Base-by-base conservation (phyloP, 768 basidiomycete species). In the Baorangia bicolor region DNA sequence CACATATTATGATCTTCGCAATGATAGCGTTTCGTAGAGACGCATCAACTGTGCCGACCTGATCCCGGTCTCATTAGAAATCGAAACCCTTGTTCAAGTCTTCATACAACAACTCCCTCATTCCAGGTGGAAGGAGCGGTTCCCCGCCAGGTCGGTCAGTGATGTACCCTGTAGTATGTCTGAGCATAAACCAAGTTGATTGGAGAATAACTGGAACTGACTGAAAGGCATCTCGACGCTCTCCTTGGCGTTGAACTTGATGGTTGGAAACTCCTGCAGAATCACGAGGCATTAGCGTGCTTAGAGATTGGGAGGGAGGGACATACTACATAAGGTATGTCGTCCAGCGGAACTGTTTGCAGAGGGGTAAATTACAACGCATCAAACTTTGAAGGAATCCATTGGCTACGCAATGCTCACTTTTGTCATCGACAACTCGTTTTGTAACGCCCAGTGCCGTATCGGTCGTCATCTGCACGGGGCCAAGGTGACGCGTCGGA, bases 191-290 rank as follows among this genome's bases (percentile, higher is more conserved):
- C n/a, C 28, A 18, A 25, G 12, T 16, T 20, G 12, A 12, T 25
- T 52, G 35, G 12, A 23, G 34, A 37, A 49, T 25, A 33, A 10
- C 8, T 1, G 7, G 2, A 21, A 81, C 90, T 68, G 63, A 91
- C 93, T 77, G 78, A 99, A 99, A 0, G 97, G 97, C 97, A 99
- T 99, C 74, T 98, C 94, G 6, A 98, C 93, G 41, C 89, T 90
- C 70, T 99, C 97, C 63, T 84, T 86, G 5, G 81, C 69, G 63
- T 89, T 90, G 78, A 98, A 98, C 18, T 62, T 74, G 66, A 99
- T 96, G 0, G 94, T 96, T 0, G 97, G 97, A 70, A 84, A 84
- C 64, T 94, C 89, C 92, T 96, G 54, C 23, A n/a, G 44, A 46
- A 21, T 10, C 27, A 16, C n/a, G 47, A 20, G 38, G 38, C n/a